phyloP scores from a whole-genome alignment of 257 asterid genomes.

The Solanum etuberosum region DNA sequence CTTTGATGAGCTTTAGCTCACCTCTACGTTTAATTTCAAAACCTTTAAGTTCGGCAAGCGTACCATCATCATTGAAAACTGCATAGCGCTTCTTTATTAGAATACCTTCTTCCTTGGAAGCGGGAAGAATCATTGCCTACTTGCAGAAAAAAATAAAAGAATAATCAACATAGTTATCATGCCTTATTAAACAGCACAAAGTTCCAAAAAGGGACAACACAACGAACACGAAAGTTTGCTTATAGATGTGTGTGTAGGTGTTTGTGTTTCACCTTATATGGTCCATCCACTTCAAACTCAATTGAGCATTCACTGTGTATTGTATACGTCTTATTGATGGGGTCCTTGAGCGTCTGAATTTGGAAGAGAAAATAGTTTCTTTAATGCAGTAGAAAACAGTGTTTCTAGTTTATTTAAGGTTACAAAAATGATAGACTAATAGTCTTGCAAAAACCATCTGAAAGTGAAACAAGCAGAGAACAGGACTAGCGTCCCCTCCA shows the following conservation, averaged over 20 bases:
- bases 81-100: constrained; percentile 97
- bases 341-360: constrained; percentile 78
- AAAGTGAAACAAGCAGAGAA: constrained; percentile 1
- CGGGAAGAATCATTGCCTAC: constrained; percentile 96
- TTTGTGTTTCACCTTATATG: constrained; percentile 72
- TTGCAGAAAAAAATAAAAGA: constrained; percentile 1
- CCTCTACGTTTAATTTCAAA: constrained; percentile 99
- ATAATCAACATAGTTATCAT: neutral
- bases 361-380: constrained; percentile 12
- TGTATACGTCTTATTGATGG: constrained; percentile 52
- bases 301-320: constrained; percentile 97
- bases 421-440: neutral
- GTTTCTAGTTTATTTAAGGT: neutral
- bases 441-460: neutral
- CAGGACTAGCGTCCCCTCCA: neutral
- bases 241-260: constrained; percentile 10
- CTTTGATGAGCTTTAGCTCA: constrained; percentile 99
- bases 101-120: constrained; percentile 99
- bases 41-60: constrained; percentile 96
- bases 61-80: constrained; percentile 96
- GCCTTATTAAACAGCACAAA: constrained; percentile 11
- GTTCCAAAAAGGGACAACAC: constrained; percentile 2
- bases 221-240: neutral
- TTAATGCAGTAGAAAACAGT: constrained; percentile 1
- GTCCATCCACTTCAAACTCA: constrained; percentile 99